Evolutionary conservation across 2,329 filamentous ascomycete species (phyloP).

Genomic region (Aspergillus novoparasiticus): DNA sequence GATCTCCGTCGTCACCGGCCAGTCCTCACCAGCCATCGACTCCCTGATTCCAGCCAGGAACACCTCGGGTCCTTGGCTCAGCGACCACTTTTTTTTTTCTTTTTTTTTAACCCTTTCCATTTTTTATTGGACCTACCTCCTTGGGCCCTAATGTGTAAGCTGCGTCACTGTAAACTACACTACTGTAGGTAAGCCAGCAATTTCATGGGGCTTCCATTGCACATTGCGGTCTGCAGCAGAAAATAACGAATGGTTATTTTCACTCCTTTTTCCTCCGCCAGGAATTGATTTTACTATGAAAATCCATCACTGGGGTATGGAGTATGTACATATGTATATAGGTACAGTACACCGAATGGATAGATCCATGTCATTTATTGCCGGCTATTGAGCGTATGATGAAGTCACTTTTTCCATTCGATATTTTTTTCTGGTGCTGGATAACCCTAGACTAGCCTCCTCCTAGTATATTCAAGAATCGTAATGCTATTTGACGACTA

Average conservation of each 20-base stretch:
- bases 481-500: conserved; percentile 19
- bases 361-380: background rate
- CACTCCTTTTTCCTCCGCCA: background rate
- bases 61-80: conserved; percentile 27
- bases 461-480: conserved; percentile 18
- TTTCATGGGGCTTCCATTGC: conserved; percentile 6
- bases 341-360: background rate
- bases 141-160: conserved; percentile 13
- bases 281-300: background rate
- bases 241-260: background rate
- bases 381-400: background rate
- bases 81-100: conserved; percentile 14
- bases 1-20: conserved; percentile 27
- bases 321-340: background rate
- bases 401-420: background rate
- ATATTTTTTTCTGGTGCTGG: conserved; percentile 4
- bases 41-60: conserved; percentile 27
- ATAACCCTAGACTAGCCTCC: conserved; percentile 14
- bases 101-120: background rate
- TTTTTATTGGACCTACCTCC: conserved; percentile 7
- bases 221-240: conserved; percentile 10
- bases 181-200: conserved; percentile 17
- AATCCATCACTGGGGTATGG: background rate
- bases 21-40: conserved; percentile 27
- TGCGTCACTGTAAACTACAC: conserved; percentile 13